phyloP scores from a whole-genome alignment of 805 yeast species.

The Cyberlindnera xishuangbannaensis region DNA sequence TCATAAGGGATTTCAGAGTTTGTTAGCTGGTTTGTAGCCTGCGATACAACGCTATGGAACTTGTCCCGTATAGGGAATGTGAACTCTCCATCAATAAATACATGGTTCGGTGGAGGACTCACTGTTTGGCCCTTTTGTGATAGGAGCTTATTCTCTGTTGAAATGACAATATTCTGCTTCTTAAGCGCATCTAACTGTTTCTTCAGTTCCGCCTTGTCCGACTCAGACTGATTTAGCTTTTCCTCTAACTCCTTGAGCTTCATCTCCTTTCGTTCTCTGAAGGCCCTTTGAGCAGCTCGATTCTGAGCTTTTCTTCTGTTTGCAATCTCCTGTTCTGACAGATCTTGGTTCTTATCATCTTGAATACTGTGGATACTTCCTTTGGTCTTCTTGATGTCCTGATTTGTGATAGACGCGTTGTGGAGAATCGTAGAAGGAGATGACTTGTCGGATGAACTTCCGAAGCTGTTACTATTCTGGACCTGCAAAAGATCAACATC shows the following conservation, averaged over 20 bases:
- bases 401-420: slow-evolving; percentile 8
- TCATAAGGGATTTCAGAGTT: slow-evolving; percentile 21
- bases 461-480: too few relatives aligned
- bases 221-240: slow-evolving; percentile 53
- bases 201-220: slow-evolving; percentile 39
- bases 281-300: slow-evolving; percentile 84
- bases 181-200: slow-evolving; percentile 46
- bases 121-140: slow-evolving; percentile 29
- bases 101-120: neutral
- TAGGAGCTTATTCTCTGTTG: slow-evolving; percentile 57
- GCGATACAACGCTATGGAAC: slow-evolving; percentile 8
- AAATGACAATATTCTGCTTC: slow-evolving; percentile 49
- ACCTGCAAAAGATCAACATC: slow-evolving; percentile 3
- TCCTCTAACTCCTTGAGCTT: slow-evolving; percentile 61
- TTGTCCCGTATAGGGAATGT: slow-evolving; percentile 26
- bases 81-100: slow-evolving; percentile 12
- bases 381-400: slow-evolving; percentile 9
- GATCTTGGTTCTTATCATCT: slow-evolving; percentile 3
- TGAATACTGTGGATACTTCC: slow-evolving; percentile 3
- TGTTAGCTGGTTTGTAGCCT: slow-evolving; percentile 17
- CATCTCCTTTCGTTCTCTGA: slow-evolving; percentile 74
- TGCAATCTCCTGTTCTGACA: slow-evolving; percentile 35
- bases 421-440: slow-evolving; percentile 15
- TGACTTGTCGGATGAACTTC: slow-evolving; percentile 17
- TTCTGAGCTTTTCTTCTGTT: slow-evolving; percentile 70